Conservation (phyloP, 805 yeast genomes). For the Candida silvatica region DNA sequence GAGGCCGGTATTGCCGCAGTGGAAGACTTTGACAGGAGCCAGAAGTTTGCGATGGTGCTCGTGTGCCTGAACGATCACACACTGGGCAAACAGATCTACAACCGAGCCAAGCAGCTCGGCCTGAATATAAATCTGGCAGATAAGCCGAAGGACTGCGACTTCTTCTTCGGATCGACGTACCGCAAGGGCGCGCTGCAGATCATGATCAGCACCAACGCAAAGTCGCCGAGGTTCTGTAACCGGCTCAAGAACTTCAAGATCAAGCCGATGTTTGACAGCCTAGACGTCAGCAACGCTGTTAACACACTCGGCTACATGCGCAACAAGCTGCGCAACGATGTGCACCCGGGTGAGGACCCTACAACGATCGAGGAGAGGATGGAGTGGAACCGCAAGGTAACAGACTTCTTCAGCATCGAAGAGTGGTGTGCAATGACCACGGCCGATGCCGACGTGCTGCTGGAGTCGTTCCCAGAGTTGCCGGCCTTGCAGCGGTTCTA, state of each 20-base stretch:
- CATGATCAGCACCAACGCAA: conserved; percentile 79
- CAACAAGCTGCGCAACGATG: conserved; percentile 32
- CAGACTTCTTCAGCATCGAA: conserved; percentile 49
- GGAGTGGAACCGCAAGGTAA: conserved; percentile 61
- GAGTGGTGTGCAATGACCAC: conserved; percentile 47
- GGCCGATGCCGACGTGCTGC: conserved; percentile 29
- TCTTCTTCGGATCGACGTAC: conserved; percentile 75
- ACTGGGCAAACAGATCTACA: conserved; percentile 48
- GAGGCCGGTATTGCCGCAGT: conserved; percentile 24
- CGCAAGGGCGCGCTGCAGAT: conserved; percentile 67
- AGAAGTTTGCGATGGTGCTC: conserved; percentile 55
- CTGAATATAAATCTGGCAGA: conserved; percentile 76
- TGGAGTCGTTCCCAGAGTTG: conserved; percentile 39
- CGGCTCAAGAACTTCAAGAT: conserved; percentile 51
- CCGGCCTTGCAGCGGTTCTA: too few species aligned
- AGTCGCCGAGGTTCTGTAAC: conserved; percentile 67
- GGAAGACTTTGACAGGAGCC: conserved; percentile 25
- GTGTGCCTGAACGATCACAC: conserved; percentile 70
- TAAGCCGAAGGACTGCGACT: conserved; percentile 77
- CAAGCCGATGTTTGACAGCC: conserved; percentile 29
- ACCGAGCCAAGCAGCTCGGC: conserved; percentile 33
- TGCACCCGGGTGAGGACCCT: conserved; percentile 35
- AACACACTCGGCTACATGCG: conserved; percentile 52
- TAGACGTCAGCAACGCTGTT: conserved; percentile 45
- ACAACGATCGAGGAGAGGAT: conserved; percentile 51